Percentiles rank a stretch among this genome's conserved stretches.
Evolutionary conservation across 2,329 filamentous ascomycete species (phyloP).

Genomic region (Fusarium sacchari): DNA sequence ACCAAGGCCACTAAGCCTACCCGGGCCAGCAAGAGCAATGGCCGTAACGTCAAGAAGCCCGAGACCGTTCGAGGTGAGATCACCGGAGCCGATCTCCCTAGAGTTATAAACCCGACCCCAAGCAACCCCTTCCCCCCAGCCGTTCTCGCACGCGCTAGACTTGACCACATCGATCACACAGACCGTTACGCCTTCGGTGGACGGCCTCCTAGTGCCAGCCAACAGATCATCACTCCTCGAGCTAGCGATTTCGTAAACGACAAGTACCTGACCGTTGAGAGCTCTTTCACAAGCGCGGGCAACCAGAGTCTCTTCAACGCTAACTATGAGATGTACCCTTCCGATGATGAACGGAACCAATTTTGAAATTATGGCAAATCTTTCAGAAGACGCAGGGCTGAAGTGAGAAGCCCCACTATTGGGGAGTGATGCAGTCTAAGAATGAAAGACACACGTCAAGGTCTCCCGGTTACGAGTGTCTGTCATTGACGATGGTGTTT

Average conservation of each 20-base stretch:
- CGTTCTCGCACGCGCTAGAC: not conserved
- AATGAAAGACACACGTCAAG: not conserved
- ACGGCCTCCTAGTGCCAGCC: not conserved
- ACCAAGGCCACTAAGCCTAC: not conserved
- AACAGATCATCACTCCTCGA: not conserved
- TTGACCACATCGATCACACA: not conserved
- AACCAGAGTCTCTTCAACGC: not conserved
- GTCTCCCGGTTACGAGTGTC: not conserved
- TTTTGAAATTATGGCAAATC: not conserved
- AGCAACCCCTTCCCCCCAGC: not conserved
- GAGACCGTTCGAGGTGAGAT: not conserved
- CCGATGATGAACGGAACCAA: not conserved
- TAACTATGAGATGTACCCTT: not conserved
- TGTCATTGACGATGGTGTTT: not conserved
- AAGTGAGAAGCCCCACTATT: not conserved
- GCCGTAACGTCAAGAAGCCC: not conserved
- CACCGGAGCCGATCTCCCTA: not conserved
- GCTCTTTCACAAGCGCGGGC: not conserved
- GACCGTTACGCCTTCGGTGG: not conserved
- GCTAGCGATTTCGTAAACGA: not conserved
- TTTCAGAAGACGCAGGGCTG: slow-evolving; percentile 21
- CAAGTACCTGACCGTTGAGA: not conserved
- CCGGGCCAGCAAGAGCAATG: not conserved
- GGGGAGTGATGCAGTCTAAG: not conserved
- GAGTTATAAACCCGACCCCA: not conserved